phyloP scores from a whole-genome alignment of 164 flowering plant genomes.

The Cinnamomum micranthum region DNA sequence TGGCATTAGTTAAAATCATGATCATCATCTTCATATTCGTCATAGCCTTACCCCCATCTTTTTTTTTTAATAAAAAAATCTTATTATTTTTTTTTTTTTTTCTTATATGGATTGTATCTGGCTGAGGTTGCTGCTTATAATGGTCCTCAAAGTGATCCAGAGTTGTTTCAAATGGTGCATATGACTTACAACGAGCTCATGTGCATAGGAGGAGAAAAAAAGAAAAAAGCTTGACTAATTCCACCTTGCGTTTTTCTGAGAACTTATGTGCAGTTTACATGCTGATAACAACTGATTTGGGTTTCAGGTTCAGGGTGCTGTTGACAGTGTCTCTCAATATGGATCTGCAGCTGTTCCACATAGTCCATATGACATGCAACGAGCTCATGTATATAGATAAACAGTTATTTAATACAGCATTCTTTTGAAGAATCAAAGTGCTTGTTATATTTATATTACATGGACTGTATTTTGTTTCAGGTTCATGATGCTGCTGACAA shows the following conservation, averaged over 20 bases:
- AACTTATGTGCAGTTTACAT: neutral
- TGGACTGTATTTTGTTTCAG: slow-evolving; percentile 14
- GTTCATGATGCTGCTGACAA: slow-evolving; percentile 21
- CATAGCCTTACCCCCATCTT: neutral
- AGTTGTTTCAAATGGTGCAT: slow-evolving; percentile 18
- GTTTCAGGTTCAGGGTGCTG: slow-evolving; percentile 27
- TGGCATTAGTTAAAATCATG: no score
- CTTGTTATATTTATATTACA: neutral
- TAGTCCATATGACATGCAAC: slow-evolving; percentile 24
- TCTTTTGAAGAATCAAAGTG: neutral
- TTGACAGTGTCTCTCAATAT: slow-evolving; percentile 18
- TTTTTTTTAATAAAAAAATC: no score
- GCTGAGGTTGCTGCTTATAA: slow-evolving; percentile 20
- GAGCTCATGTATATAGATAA: slow-evolving; percentile 16
- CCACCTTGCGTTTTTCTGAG: no score
- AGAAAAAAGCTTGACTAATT: no score
- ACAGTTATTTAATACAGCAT: neutral
- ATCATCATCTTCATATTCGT: neutral
- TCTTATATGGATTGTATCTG: slow-evolving; percentile 11
- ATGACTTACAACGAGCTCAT: slow-evolving; percentile 16
- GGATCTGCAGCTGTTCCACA: slow-evolving; percentile 18
- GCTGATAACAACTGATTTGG: neutral
- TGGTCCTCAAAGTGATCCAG: slow-evolving; percentile 17
- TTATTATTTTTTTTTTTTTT: no score
- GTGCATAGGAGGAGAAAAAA: no score